These are phyloP conservation scores for Moringa oleifera DNA, from an alignment of 345 rosid species.

Conservation along the genomic window DNA sequence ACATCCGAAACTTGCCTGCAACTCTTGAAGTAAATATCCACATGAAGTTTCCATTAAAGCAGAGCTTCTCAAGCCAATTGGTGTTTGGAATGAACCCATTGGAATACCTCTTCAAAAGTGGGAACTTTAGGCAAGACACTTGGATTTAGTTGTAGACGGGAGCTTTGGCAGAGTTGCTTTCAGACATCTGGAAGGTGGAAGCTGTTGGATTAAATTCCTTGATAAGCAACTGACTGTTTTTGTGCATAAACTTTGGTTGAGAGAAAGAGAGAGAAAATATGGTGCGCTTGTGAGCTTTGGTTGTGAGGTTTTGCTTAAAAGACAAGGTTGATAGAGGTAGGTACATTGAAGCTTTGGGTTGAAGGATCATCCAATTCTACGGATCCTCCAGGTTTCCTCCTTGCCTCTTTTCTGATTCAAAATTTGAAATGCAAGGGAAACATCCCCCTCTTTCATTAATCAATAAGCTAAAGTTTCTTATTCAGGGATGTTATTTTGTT, in stretches of 20 bases:
- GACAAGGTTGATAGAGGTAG: constrained; percentile 67
- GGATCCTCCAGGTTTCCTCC: constrained; percentile 24
- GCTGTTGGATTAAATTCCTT: no score
- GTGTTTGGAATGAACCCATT: constrained; percentile 72
- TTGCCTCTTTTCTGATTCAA: constrained; percentile 2
- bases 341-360: constrained; percentile 64
- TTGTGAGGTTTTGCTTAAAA: constrained; percentile 50
- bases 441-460: background rate
- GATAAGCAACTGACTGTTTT: constrained; percentile 15
- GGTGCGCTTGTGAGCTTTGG: constrained; percentile 30
- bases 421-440: background rate
- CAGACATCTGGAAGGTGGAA: constrained; percentile 18
- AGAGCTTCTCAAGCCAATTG: constrained; percentile 59
- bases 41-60: constrained; percentile 68
- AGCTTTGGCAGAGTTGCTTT: constrained; percentile 14
- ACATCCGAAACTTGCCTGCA: constrained; percentile 51
- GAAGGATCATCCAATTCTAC: constrained; percentile 37
- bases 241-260: background rate
- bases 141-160: constrained; percentile 3
- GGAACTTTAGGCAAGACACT: constrained; percentile 2
- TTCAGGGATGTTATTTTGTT: no score
- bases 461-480: no score
- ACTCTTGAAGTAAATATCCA: constrained; percentile 80
- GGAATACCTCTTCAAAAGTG: constrained; percentile 13
- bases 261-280: constrained; percentile 16